Percentiles rank a stretch among this genome's conserved stretches.
phyloP scores from a whole-genome alignment of 2,329 filamentous ascomycete genomes.

The Ilyonectria mors-panacis region DNA sequence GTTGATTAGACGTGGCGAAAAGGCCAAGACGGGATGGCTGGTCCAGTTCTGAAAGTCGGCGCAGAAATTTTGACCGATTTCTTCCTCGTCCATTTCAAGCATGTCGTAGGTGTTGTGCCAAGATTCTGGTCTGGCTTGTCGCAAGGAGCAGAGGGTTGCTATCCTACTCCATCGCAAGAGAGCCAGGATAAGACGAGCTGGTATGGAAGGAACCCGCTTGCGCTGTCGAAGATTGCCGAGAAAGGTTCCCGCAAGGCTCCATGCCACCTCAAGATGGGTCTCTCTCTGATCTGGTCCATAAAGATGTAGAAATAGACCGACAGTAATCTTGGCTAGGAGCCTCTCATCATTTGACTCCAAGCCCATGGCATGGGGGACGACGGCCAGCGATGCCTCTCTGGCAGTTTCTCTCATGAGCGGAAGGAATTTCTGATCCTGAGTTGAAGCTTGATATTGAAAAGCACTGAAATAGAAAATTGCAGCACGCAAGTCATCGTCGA shows the following conservation, averaged over 20 bases:
- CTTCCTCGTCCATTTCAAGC: constrained; percentile 34
- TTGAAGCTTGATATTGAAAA: constrained; percentile 31
- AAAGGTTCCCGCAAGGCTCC: neutral
- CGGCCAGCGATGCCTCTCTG: constrained; percentile 22
- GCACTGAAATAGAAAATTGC: constrained; percentile 33
- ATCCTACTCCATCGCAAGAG: constrained; percentile 34
- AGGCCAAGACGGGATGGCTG: constrained; percentile 34
- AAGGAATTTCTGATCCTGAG: constrained; percentile 18
- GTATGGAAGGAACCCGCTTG: neutral
- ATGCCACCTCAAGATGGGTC: constrained; percentile 1
- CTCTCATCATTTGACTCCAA: constrained; percentile 14
- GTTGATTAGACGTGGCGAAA: constrained; percentile 36
- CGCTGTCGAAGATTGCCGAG: neutral
- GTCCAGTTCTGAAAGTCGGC: constrained; percentile 33
- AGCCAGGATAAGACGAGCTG: neutral
- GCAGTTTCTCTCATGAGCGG: constrained; percentile 7
- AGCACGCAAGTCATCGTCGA: constrained; percentile 27
- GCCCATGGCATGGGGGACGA: constrained; percentile 8
- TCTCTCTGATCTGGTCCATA: neutral
- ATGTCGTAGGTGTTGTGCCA: constrained; percentile 12
- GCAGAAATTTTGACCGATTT: constrained; percentile 34
- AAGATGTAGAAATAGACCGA: constrained; percentile 3
- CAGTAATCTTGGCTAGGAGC: constrained; percentile 29
- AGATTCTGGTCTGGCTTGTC: constrained; percentile 11
- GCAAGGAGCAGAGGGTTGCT: constrained; percentile 32